Percentiles rank a stretch among this genome's conserved stretches.
Evolutionary conservation across 352 stramenopile genomes (phyloP).

Genomic region (Phytophthora melonis): DNA sequence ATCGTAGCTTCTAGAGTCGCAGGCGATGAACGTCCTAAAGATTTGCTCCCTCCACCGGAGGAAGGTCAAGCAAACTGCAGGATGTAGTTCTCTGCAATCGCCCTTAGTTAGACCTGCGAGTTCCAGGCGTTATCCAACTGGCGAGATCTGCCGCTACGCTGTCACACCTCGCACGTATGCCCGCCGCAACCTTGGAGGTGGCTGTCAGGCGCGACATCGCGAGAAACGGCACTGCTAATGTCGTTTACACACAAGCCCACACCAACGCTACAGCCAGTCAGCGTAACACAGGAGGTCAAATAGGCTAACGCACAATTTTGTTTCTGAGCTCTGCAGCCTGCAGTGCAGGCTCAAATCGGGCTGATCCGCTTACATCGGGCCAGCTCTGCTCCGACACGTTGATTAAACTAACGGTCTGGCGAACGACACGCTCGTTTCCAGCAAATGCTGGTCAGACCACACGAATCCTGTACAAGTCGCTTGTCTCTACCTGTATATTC

Average conservation of each 20-base stretch:
- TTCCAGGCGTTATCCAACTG: slow-evolving; percentile 10
- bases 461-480: background rate
- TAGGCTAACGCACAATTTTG: background rate
- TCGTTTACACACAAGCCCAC: slow-evolving; percentile 3
- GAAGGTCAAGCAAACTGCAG: no score
- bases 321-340: no score
- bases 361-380: background rate
- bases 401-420: slow-evolving; percentile 15
- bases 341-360: background rate
- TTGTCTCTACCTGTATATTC: slow-evolving; percentile 24
- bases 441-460: background rate
- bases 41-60: no score
- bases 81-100: background rate
- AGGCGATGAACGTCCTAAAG: background rate
- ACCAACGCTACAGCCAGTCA: no score
- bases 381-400: background rate
- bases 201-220: background rate
- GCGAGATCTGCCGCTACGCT: slow-evolving; percentile 1
- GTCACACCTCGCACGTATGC: background rate
- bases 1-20: background rate
- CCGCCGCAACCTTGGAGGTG: no score
- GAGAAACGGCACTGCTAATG: background rate
- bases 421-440: background rate
- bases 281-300: no score
- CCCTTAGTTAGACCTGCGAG: background rate